phyloP scores from a whole-genome alignment of 83 land plant species.

The Thuja plicata region DNA sequence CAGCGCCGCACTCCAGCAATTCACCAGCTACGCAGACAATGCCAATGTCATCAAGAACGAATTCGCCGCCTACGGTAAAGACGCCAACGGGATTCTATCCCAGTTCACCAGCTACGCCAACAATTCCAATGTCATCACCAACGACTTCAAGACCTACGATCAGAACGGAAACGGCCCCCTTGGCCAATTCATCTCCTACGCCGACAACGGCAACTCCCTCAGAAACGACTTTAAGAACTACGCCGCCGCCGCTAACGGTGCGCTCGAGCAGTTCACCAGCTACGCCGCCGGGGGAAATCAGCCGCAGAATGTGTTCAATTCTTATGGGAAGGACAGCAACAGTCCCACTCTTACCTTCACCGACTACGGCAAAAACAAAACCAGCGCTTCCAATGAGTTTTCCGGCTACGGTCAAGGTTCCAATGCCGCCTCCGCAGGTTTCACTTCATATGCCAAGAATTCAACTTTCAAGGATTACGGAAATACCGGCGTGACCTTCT shows the following conservation, averaged over 20 bases:
- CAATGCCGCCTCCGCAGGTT: slow-evolving; percentile 11
- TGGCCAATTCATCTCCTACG: slow-evolving; percentile 43
- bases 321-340: slow-evolving; percentile 37
- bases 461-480: slow-evolving; percentile 43
- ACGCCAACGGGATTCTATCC: slow-evolving; percentile 28
- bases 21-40: slow-evolving; percentile 35
- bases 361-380: slow-evolving; percentile 21
- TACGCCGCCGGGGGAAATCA: slow-evolving; percentile 39
- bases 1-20: slow-evolving; percentile 21
- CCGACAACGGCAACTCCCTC: slow-evolving; percentile 21
- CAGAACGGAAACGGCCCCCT: slow-evolving; percentile 27
- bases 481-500: slow-evolving; percentile 1
- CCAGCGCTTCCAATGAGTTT: slow-evolving; percentile 21
- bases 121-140: slow-evolving; percentile 41
- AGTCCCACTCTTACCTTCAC: slow-evolving; percentile 17
- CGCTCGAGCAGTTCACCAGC: slow-evolving; percentile 19
- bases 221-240: slow-evolving; percentile 39
- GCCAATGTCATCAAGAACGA: slow-evolving; percentile 42
- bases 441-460: slow-evolving; percentile 48
- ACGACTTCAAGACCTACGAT: slow-evolving; percentile 38
- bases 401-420: slow-evolving; percentile 34
- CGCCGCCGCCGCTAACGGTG: slow-evolving; percentile 26
- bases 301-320: slow-evolving; percentile 31
- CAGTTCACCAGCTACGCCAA: slow-evolving; percentile 48
- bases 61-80: slow-evolving; percentile 53